These are phyloP conservation scores for Sporobolomyces phaffii DNA, from an alignment of 768 basidiomycete genomes.

Conservation along the genomic window DNA sequence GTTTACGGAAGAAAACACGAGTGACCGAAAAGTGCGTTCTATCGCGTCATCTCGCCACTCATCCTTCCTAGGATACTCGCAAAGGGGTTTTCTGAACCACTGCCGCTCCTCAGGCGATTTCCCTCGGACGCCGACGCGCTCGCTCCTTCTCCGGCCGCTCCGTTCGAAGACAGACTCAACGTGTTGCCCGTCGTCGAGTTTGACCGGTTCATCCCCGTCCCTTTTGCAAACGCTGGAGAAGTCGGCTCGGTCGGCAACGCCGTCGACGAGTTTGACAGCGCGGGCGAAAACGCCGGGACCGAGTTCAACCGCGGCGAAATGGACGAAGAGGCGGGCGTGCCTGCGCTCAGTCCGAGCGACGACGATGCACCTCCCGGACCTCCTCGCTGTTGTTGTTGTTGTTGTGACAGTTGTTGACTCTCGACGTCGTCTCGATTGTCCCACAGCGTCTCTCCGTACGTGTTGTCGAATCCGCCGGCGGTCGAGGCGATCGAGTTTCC, in stretches of 20 bases:
- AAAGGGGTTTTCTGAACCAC: conserved; percentile 5
- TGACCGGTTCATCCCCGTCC: conserved; percentile 25
- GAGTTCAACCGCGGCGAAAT: not conserved
- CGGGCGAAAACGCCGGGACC: not conserved
- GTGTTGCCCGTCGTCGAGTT: conserved; percentile 1
- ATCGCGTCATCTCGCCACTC: conserved; percentile 5
- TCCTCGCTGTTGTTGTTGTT: no score
- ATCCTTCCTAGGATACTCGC: conserved; percentile 22
- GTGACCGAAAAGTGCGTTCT: no score
- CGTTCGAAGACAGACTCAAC: not conserved
- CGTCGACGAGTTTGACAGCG: not conserved
- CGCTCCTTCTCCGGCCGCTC: not conserved
- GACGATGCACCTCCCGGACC: not conserved
- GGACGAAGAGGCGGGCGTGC: not conserved
- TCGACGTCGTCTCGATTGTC: conserved; percentile 18
- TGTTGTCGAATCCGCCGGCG: conserved; percentile 13
- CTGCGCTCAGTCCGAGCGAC: not conserved
- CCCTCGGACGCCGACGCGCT: not conserved
- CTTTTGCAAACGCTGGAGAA: conserved; percentile 27
- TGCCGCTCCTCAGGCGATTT: not conserved
- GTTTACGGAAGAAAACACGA: no score
- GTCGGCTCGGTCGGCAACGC: not conserved
- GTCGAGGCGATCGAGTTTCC: conserved; percentile 23
- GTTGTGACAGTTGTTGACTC: no score
- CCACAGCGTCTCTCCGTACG: conserved; percentile 32